phyloP scores from a whole-genome alignment of 164 flowering plant genomes.

The Platanus orientalis region DNA sequence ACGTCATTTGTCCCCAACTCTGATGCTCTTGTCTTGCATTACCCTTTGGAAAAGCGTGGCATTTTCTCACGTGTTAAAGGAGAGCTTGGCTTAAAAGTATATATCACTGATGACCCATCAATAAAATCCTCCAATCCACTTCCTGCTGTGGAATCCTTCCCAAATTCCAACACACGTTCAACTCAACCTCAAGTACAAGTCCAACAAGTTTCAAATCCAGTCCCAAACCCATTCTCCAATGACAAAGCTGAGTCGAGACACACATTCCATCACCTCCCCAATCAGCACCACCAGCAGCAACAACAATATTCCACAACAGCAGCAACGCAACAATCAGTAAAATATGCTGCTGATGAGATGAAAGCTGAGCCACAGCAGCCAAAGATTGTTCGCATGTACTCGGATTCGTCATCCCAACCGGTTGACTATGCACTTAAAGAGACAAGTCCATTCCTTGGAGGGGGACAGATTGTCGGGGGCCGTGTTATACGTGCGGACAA shows the following conservation, averaged over 20 bases:
- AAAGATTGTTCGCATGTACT: slow-evolving; percentile 61
- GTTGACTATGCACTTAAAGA: slow-evolving; percentile 86
- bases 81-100: slow-evolving; percentile 83
- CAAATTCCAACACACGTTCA: slow-evolving; percentile 13
- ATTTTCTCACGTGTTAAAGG: slow-evolving; percentile 75
- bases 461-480: slow-evolving; percentile 86
- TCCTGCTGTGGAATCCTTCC: slow-evolving; percentile 36
- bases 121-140: slow-evolving; percentile 51
- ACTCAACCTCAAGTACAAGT: slow-evolving; percentile 14
- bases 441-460: slow-evolving; percentile 92
- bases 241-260: slow-evolving; percentile 44
- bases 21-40: slow-evolving; percentile 77
- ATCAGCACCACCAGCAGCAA: slow-evolving; percentile 34
- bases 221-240: slow-evolving; percentile 8
- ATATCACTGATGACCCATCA: slow-evolving; percentile 59
- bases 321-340: slow-evolving; percentile 28
- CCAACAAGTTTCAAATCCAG: slow-evolving; percentile 12
- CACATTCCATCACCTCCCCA: slow-evolving; percentile 72
- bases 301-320: slow-evolving; percentile 26
- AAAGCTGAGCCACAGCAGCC: slow-evolving; percentile 56
- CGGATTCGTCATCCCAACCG: slow-evolving; percentile 60
- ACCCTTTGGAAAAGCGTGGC: slow-evolving; percentile 76
- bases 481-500: slow-evolving; percentile 68
- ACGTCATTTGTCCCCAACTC: slow-evolving; percentile 75
- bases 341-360: slow-evolving; percentile 45